Conservation (phyloP, 805 yeast genomes). For the Barnettozyma sucrosica region DNA sequence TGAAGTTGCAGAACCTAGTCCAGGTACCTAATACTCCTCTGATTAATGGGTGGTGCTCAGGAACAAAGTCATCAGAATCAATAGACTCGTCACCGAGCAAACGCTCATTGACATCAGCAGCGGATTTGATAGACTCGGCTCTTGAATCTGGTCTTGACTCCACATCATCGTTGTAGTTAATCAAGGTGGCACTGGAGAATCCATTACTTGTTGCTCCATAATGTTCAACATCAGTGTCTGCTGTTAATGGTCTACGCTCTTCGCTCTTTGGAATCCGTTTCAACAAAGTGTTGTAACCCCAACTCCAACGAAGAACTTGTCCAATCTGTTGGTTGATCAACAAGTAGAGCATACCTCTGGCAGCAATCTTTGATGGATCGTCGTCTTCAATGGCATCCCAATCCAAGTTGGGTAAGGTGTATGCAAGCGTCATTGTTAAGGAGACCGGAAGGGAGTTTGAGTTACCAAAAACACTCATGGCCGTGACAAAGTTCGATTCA, state of each 20-base stretch:
- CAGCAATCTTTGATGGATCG: slow-evolving; percentile 61
- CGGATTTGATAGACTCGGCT: slow-evolving; percentile 1
- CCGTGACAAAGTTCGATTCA: slow-evolving; percentile 88
- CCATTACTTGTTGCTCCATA: slow-evolving; percentile 3
- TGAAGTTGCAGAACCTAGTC: slow-evolving; percentile 33
- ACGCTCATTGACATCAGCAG: slow-evolving; percentile 6
- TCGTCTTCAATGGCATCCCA: slow-evolving; percentile 74
- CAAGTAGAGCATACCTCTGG: slow-evolving; percentile 70
- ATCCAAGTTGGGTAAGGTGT: slow-evolving; percentile 65
- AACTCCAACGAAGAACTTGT: slow-evolving; percentile 77
- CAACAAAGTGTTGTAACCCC: slow-evolving; percentile 74
- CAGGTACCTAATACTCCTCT: not conserved
- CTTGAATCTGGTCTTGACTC: not conserved
- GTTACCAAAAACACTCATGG: slow-evolving; percentile 96
- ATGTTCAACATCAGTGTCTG: not conserved
- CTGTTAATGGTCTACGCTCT: slow-evolving; percentile 12
- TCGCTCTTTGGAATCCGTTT: slow-evolving; percentile 32
- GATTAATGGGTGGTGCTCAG: not conserved
- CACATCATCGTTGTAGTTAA: not conserved
- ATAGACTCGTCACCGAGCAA: slow-evolving; percentile 3
- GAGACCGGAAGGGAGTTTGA: slow-evolving; percentile 94
- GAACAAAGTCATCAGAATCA: not conserved
- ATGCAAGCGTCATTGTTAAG: slow-evolving; percentile 70
- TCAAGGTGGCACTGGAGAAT: slow-evolving; percentile 1
- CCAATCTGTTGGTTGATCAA: slow-evolving; percentile 79